Percentiles rank a stretch among this genome's conserved stretches.
phyloP scores from a whole-genome alignment of 306 rosid genomes.

The Vigna nakashimae region DNA sequence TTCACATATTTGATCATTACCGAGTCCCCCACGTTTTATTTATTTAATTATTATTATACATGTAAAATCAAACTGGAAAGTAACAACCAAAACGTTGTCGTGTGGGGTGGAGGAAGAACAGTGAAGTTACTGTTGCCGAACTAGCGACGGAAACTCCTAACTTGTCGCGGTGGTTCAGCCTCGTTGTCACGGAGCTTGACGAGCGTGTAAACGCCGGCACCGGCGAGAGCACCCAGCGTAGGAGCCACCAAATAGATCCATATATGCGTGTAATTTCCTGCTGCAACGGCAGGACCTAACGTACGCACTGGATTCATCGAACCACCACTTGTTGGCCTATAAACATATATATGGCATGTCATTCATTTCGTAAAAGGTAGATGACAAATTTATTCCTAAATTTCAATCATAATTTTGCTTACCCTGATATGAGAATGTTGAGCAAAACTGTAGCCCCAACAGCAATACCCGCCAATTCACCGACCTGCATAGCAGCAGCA shows the following conservation, averaged over 20 bases:
- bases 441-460: conserved; percentile 93
- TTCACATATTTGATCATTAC: conserved; percentile 7
- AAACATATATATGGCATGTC: background rate
- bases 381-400: too few species aligned
- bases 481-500: conserved; percentile 54
- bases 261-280: conserved; percentile 69
- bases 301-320: conserved; percentile 99
- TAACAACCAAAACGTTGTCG: background rate
- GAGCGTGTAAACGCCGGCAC: conserved; percentile 72
- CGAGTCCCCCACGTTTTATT: conserved; percentile 48
- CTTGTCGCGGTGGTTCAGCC: conserved; percentile 55
- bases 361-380: background rate
- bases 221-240: conserved; percentile 81
- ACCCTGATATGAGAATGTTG: conserved; percentile 90
- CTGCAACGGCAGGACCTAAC: conserved; percentile 91
- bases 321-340: conserved; percentile 83
- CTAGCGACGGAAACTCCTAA: conserved; percentile 87
- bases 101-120: conserved; percentile 29
- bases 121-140: background rate
- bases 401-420: background rate
- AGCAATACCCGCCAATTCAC: conserved; percentile 92
- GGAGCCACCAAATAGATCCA: conserved; percentile 92
- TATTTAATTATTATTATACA: background rate
- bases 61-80: background rate
- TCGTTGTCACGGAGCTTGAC: conserved; percentile 69